Conservation (phyloP, 352 stramenopile species). For the Pythium apleroticum region DNA sequence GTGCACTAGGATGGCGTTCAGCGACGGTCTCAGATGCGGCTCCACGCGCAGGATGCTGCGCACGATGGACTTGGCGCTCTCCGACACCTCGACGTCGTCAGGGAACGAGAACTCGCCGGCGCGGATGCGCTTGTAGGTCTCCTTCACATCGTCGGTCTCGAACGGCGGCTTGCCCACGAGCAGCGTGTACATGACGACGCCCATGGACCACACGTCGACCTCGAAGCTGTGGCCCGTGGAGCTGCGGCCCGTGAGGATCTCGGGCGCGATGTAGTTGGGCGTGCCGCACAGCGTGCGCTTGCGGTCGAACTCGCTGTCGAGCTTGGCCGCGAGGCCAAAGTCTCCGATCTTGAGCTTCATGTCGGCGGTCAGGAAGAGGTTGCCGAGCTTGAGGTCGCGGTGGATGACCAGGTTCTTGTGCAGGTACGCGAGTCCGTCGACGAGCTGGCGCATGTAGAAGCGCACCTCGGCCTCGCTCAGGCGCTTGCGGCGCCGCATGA, state of each 20-base stretch:
- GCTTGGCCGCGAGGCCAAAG: conserved; percentile 90
- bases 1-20: conserved; percentile 77
- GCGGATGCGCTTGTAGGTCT: conserved; percentile 97
- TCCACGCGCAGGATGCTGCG: conserved; percentile 72
- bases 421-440: conserved; percentile 95
- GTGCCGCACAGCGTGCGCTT: conserved; percentile 96
- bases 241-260: conserved; percentile 90
- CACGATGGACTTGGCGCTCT: conserved; percentile 72
- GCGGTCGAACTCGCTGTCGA: conserved; percentile 90
- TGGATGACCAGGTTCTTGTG: conserved; percentile 96
- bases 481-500: conserved; percentile 93
- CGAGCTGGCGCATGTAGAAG: conserved; percentile 90
- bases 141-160: conserved; percentile 97
- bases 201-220: conserved; percentile 97
- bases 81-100: conserved; percentile 81
- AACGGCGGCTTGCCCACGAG: conserved; percentile 97
- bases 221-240: conserved; percentile 96
- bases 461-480: conserved; percentile 94
- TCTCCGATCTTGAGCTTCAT: conserved; percentile 98
- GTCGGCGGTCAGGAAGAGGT: conserved; percentile 95
- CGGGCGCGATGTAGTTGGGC: conserved; percentile 93
- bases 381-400: conserved; percentile 97
- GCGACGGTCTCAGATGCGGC: conserved; percentile 61
- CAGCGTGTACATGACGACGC: conserved; percentile 97
- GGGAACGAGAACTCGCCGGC: conserved; percentile 97